Evolutionary conservation across 2,329 filamentous ascomycete species (phyloP), one percentile per base, ranked within the genome.

Genomic region (Decorospora gaudefroyi): DNA sequence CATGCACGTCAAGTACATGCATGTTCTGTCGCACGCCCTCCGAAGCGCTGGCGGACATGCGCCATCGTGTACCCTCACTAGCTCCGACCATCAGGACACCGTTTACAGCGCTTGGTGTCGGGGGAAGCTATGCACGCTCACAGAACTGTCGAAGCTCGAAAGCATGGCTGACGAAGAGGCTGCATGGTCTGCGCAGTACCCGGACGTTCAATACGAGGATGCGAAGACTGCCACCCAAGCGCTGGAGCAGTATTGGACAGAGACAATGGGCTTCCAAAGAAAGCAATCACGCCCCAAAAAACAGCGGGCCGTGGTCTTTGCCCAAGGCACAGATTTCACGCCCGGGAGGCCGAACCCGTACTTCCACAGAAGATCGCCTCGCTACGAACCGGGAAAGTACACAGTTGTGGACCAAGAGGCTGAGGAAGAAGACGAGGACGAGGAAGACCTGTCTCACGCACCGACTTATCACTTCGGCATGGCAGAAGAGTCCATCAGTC

Each of bases 341-440:
- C 47, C 46, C 1, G 54, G 62, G 10, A 52, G 64, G 13, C 53
- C 58, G 2, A 41, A 52, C 34, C 46, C 46, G 9, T 65, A 65
- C 41, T 67, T 62, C 15, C 54, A 57, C 35, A 50, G 53, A 28
- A 52, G 49, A 29, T 64, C 59, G 4, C 59, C 53, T 9, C 59
- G 64, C n/a, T 67, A 67, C 23, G 57, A 65, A 19, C 55, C 61
- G 11, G 62, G 62, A 8, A 62, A 59, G 16, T 62, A 64, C 32
- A 53, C 53, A 1, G 8, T 48, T 8, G 19, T 34, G 4, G 19
- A 43, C 11, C 22, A 45, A 7, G 43, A 43, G 7, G 34, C 39
- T 8, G 33, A 42, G 7, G 41, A 55, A 1, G 55, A 57, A 15
- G 48, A 49, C 3, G 29, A 39, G 3, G 58, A 61, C 15, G 53